Base-by-base conservation (phyloP, 1,284 basidiomycete genomes). In the Ceratobasidium sp. region DNA sequence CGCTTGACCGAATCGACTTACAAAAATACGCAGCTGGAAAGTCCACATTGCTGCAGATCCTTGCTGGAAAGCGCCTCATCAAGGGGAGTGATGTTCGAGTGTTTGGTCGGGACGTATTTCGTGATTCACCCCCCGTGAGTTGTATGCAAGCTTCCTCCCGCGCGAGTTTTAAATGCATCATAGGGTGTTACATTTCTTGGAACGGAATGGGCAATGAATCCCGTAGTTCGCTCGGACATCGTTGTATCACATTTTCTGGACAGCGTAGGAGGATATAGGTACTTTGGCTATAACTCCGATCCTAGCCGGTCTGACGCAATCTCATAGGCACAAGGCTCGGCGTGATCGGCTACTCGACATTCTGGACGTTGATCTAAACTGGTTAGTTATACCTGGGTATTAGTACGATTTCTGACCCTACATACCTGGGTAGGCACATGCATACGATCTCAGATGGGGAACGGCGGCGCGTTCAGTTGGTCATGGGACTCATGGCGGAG, bases 171-270 rank as follows among this genome's bases (percentile, higher is more conserved):
- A 15, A 49, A 64, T 65, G 65, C 50, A 22, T 32, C 45, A 3
- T 53, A 85, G 52, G 92, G 92, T 7, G 86, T 97, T 27, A 92
- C 94, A 8, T 96, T 95, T 77, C 86, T 99, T 27, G 96, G 96
- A 64, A 93, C 93, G 0, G 93, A 95, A 80, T 96, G 92, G 93
- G 94, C 94, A 3, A 92, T 92, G 87, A 98, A 98, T 80, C 95
- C 95, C 0, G 96, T 98, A 58, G 96, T 99, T 1, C 87, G 96
- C 42, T 85, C 91, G 3, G 95, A 97, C 78, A 94, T 97, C 70
- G 82, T 88, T 45, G 95, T 98, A 2, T 89, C 91, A 6, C 83
- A 89, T 70, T 99, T 99, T 78, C 82, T 98, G 60, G 92, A 98
- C 78, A 96, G 93, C 20, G 93, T 99, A 1, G 96, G 96, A 25